Conservation (phyloP, 331 rosid genomes). For the Quercus phellos region DNA sequence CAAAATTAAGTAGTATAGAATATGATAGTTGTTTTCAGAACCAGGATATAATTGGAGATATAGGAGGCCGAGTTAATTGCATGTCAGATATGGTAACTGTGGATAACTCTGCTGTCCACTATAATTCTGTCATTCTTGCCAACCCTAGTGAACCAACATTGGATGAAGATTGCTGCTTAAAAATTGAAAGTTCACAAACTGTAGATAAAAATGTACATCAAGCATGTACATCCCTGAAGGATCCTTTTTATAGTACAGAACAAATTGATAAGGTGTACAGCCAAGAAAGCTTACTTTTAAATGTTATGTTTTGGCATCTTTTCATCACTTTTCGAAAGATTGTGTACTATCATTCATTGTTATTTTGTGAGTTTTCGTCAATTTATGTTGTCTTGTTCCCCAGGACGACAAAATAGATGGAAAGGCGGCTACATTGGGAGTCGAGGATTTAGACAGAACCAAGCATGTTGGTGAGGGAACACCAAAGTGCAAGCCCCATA, state of each 20-base stretch:
- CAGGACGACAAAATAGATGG: constrained; percentile 31
- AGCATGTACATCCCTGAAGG: constrained; percentile 5
- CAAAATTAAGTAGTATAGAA: background rate
- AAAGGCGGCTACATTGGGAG: constrained; percentile 8
- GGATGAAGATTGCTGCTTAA: background rate
- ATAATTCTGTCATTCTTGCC: constrained; percentile 12
- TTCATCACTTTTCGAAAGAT: constrained; percentile 11
- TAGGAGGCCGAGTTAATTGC: constrained; percentile 1
- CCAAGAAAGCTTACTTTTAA: constrained; percentile 17
- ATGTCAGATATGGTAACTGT: constrained; percentile 11
- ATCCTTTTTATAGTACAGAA: constrained; percentile 16
- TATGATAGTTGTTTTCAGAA: constrained; percentile 11
- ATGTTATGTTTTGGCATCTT: background rate
- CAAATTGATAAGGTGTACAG: background rate
- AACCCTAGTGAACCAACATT: constrained; percentile 18
- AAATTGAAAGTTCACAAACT: constrained; percentile 25
- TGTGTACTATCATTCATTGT: constrained; percentile 11
- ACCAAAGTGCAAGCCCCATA: constrained; percentile 26
- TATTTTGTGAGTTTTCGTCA: background rate
- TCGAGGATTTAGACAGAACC: constrained; percentile 12
- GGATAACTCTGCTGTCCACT: background rate
- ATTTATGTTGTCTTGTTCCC: constrained; percentile 10
- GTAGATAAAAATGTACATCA: constrained; percentile 22
- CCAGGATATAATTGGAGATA: constrained; percentile 6
- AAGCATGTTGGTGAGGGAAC: constrained; percentile 1